Conservation (phyloP, 2,329 filamentous ascomycete genomes). For the Corynespora cassiicola region DNA sequence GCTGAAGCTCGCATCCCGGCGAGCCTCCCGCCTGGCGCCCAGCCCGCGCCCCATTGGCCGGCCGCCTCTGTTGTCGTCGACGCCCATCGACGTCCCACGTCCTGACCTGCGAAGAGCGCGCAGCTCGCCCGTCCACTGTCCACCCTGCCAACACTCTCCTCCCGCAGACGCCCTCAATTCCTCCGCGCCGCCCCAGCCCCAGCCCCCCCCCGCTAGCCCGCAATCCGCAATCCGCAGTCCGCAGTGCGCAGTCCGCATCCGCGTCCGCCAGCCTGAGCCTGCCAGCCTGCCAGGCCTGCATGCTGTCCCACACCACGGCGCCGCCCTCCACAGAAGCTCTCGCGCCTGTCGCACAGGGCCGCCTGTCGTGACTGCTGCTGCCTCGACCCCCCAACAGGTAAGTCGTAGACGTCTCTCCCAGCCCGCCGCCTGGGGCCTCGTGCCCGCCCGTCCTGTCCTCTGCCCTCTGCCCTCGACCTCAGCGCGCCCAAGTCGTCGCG, state of each 20-base stretch:
- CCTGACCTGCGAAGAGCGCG: constrained; percentile 9
- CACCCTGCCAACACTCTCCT: constrained; percentile 18
- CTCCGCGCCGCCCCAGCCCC: no score
- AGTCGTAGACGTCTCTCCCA: neutral
- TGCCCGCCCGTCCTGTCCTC: neutral
- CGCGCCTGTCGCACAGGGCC: constrained; percentile 18
- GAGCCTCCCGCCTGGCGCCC: constrained; percentile 16
- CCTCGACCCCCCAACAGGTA: constrained; percentile 12
- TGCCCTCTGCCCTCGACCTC: neutral
- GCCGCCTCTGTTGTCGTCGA: constrained; percentile 10
- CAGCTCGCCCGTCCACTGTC: constrained; percentile 10
- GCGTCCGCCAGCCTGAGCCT: constrained; percentile 3
- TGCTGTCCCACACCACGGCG: constrained; percentile 14
- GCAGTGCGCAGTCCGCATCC: no score
- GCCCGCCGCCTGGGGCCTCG: neutral
- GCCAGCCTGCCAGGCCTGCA: constrained; percentile 13
- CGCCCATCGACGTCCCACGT: constrained; percentile 10
- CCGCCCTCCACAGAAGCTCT: constrained; percentile 9
- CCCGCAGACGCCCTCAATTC: neutral
- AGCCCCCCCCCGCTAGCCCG: constrained; percentile 2
- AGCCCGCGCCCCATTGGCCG: constrained; percentile 13
- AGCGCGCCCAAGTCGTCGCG: neutral
- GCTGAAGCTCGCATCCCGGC: constrained; percentile 15
- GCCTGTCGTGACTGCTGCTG: constrained; percentile 16
- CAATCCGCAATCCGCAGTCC: neutral